A percentile compares a stretch with the other conserved stretches of the same genome.
Conservation (phyloP, 106 monocot genomes). For the Narthecium ossifragum region DNA sequence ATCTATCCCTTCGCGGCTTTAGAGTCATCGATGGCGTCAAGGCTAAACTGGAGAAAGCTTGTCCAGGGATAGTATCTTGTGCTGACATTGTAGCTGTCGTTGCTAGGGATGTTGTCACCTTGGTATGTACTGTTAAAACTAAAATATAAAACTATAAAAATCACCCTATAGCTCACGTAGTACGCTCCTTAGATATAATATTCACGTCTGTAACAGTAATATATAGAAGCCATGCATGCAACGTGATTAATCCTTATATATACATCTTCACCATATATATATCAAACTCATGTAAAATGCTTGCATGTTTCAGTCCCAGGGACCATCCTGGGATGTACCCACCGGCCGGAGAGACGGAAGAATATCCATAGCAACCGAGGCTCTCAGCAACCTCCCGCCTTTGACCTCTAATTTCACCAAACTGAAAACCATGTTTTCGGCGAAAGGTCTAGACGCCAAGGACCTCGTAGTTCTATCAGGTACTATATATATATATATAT, state of each 20-base stretch:
- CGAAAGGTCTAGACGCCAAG: constrained; percentile 19
- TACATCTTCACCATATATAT: too few relatives aligned
- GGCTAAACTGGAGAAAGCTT: constrained; percentile 33
- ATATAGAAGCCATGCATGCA: too few relatives aligned
- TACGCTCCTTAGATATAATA: not conserved
- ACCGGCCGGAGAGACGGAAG: constrained; percentile 24
- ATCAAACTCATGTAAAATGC: too few relatives aligned
- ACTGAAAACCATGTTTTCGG: constrained; percentile 6
- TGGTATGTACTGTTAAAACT: constrained; percentile 15
- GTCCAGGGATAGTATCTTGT: constrained; percentile 46
- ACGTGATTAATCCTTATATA: too few relatives aligned
- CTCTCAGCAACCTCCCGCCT: not conserved
- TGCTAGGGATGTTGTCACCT: constrained; percentile 35
- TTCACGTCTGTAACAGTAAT: too few relatives aligned
- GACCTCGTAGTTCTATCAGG: constrained; percentile 43
- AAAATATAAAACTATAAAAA: not conserved
- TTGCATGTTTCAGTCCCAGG: constrained; percentile 19
- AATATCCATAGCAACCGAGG: constrained; percentile 14
- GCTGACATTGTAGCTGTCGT: constrained; percentile 37
- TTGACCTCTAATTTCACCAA: not conserved
- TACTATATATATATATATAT: not conserved
- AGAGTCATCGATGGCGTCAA: constrained; percentile 31
- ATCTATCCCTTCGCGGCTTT: constrained; percentile 30
- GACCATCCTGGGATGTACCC: constrained; percentile 2
- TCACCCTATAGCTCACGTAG: not conserved